phyloP scores from a whole-genome alignment of 345 rosid genomes.

The Eucalyptus victrix region DNA sequence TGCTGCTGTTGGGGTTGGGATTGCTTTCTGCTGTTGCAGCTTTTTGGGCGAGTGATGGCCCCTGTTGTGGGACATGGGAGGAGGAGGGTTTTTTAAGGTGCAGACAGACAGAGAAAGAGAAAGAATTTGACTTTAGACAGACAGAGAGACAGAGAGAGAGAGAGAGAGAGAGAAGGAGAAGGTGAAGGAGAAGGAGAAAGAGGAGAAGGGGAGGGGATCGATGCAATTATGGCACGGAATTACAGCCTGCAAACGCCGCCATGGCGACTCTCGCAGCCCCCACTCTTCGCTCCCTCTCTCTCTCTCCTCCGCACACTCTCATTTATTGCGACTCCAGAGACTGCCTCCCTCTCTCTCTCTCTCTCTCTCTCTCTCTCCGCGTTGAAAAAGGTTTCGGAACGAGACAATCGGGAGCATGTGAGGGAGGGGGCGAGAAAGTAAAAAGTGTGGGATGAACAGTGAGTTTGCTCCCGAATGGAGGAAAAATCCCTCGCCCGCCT shows the following conservation, averaged over 20 bases:
- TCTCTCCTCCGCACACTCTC: not conserved
- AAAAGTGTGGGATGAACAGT: not conserved
- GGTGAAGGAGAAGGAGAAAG: not conserved
- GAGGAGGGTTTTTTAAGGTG: not conserved
- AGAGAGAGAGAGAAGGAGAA: not conserved
- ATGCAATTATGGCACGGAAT: not conserved
- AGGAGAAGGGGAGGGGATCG: not conserved
- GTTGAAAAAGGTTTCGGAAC: not conserved
- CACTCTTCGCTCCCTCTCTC: not conserved
- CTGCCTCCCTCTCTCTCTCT: not conserved
- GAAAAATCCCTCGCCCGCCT: not conserved
- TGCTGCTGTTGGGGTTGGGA: constrained; percentile 1
- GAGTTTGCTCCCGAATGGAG: not conserved
- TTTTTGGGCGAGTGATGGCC: not conserved
- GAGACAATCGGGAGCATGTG: not conserved
- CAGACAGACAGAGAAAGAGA: not conserved
- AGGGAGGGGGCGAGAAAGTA: not conserved
- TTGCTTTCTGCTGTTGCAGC: not conserved
- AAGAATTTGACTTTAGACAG: not conserved
- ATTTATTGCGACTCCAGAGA: not conserved
- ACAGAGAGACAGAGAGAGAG: not conserved
- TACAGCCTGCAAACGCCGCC: not conserved
- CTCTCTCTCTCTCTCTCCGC: not conserved
- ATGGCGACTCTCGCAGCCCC: not conserved
- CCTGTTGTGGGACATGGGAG: not conserved